phyloP scores from a whole-genome alignment of 2,329 filamentous ascomycete species.

The Pezicula neosporulosa region DNA sequence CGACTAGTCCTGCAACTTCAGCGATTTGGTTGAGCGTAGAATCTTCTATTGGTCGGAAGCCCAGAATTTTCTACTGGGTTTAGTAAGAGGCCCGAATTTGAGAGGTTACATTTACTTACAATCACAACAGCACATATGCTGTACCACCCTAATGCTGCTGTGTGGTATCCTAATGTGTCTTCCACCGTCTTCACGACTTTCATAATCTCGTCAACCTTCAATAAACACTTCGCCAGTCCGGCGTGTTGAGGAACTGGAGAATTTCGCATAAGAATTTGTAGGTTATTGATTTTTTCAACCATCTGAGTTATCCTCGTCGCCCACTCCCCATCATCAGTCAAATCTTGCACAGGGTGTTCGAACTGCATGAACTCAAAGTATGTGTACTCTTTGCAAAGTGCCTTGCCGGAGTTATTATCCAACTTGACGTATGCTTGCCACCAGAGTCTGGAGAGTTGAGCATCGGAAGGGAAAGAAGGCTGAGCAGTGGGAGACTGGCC shows the following conservation, averaged over 20 bases:
- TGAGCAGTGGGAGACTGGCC: no score
- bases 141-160: background rate
- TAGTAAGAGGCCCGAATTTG: no score
- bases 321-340: background rate
- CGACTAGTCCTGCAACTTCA: slow-evolving; percentile 12
- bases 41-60: no score
- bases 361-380: no score
- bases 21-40: background rate
- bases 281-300: background rate
- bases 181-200: background rate
- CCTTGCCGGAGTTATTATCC: background rate
- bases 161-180: background rate
- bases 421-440: background rate
- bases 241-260: background rate
- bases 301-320: background rate
- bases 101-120: background rate
- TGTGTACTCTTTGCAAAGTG: background rate
- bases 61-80: no score
- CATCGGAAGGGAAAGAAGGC: background rate
- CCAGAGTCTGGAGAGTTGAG: background rate
- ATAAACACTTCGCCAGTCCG: background rate
- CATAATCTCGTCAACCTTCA: no score
- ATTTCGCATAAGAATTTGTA: background rate
- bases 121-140: background rate
- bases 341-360: background rate